Evolutionary conservation across 306 rosid species (phyloP), one percentile per base, ranked within the genome.

Genomic region (Cicer judaicum): DNA sequence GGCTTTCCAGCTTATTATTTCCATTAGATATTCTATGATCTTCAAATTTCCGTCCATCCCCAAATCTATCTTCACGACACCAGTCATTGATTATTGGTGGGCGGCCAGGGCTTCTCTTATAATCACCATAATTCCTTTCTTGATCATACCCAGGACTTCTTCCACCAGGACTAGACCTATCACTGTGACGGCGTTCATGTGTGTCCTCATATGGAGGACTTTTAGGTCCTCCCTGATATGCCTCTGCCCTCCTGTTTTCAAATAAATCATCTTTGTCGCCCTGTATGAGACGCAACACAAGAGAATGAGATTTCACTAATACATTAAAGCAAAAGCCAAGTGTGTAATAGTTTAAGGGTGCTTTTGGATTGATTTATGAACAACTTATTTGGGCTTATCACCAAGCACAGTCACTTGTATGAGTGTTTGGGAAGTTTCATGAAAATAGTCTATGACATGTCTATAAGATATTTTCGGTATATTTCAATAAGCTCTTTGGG

Each of bases 61-160:
- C 91, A 84, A 88, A 87, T 79, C 94, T 89, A 81, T 93, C 96
- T 56, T 91, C 97, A 21, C 91, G 91, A 24, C 80, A 91, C 98
- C 97, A 91, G 77, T 93, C 98, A 85, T 82, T 93, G 73, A 89
- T 74, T 39, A 93, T 18, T 11, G 87, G 91, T 68, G 94, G 88
- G 49, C 85, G 91, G 62, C 83, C 80, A 40, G 92, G 96, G 82
- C 96, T 93, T 82, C 71, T 88, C 82, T 79, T 85, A 72, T 74
- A 69, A 78, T 89, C 87, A 79, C 87, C 75, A 68, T 79, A 87
- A 76, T 89, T 86, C 70, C 92, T 85, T 77, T 89, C 93, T 79
- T 85, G 96, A 75, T 87, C 93, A 84, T 84, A 88, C 56, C 92
- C 93, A 21, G 96, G 97, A 80, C 96, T 93, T 84, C 97, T 91